These are phyloP conservation scores for Castanea mollissima DNA, from an alignment of 306 rosid species.

Conservation along the genomic window DNA sequence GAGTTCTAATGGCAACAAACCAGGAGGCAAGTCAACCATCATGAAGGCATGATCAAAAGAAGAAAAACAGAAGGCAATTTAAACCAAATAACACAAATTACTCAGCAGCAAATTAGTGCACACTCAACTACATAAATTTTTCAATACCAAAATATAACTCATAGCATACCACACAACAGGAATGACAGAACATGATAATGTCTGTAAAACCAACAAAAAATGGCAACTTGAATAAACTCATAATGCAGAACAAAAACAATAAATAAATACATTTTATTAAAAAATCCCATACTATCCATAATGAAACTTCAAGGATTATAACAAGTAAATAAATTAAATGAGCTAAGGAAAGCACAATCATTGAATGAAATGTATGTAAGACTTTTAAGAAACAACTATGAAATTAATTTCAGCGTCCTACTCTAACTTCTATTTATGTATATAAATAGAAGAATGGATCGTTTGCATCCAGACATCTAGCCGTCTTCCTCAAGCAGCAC, in stretches of 20 bases:
- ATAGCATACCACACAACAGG: neutral
- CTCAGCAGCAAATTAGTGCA: neutral
- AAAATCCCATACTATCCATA: neutral
- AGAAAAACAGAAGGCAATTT: neutral
- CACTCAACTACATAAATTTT: neutral
- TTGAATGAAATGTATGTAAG: neutral
- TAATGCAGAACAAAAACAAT: neutral
- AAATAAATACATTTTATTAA: neutral
- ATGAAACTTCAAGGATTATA: neutral
- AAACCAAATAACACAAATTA: neutral
- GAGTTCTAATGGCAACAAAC: neutral
- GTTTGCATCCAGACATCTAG: neutral
- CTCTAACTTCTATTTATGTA: neutral
- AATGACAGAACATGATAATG: neutral
- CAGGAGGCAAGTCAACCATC: neutral
- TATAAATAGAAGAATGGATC: neutral
- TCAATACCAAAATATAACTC: neutral
- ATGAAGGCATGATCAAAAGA: neutral
- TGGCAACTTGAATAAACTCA: neutral
- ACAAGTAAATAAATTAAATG: neutral
- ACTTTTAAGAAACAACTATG: neutral
- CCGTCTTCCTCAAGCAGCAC: neutral
- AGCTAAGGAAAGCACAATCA: neutral
- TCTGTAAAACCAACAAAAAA: neutral
- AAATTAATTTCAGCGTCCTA: neutral